Evolutionary conservation across 352 stramenopile genomes (phyloP).

Genomic region (Phytophthora meadii): DNA sequence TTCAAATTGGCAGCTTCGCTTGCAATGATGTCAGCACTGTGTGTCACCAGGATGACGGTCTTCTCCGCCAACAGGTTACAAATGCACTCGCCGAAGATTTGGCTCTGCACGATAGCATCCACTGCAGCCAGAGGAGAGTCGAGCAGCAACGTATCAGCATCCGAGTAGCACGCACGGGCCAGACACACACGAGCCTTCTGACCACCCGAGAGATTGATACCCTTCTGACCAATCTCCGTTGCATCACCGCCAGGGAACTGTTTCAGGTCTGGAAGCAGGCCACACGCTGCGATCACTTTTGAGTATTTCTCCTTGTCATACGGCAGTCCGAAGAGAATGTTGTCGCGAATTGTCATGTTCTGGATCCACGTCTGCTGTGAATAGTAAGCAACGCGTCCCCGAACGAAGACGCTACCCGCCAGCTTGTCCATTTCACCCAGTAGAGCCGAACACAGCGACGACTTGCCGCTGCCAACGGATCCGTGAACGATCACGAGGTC

Average conservation of each 20-base stretch:
- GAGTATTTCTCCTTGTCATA: constrained; percentile 58
- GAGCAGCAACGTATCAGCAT: constrained; percentile 53
- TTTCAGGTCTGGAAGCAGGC: not conserved
- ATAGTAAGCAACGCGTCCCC: constrained; percentile 62
- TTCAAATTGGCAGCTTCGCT: constrained; percentile 38
- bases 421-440: constrained; percentile 88
- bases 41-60: constrained; percentile 92
- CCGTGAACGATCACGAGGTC: constrained; percentile 65
- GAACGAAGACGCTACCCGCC: constrained; percentile 45
- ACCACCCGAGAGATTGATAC: constrained; percentile 93
- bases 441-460: constrained; percentile 55
- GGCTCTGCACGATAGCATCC: constrained; percentile 92
- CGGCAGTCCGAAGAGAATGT: constrained; percentile 93
- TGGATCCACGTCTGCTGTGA: constrained; percentile 94
- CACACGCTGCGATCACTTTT: constrained; percentile 74
- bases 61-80: constrained; percentile 45
- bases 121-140: constrained; percentile 94
- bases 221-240: constrained; percentile 91
- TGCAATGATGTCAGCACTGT: constrained; percentile 78
- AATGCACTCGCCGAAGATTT: constrained; percentile 80
- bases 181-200: constrained; percentile 88
- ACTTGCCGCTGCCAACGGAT: constrained; percentile 59
- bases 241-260: not conserved
- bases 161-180: constrained; percentile 43
- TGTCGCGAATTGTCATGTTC: constrained; percentile 93